phyloP scores from a whole-genome alignment of 2,329 filamentous ascomycete species.

The Chaetomium sp. region DNA sequence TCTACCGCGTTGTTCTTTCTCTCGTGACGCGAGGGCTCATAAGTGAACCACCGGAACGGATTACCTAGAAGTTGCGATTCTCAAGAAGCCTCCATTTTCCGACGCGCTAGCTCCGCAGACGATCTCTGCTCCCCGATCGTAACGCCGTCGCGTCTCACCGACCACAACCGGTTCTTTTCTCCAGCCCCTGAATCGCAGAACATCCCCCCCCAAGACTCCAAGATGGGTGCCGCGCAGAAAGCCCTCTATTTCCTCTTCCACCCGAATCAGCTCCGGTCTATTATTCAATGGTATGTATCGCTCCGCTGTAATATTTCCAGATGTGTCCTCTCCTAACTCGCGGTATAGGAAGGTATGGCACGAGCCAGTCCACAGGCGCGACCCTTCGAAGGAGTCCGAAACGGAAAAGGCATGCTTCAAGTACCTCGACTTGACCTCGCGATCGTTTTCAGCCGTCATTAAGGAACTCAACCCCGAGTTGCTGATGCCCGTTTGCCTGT shows the following conservation, averaged over 20 bases:
- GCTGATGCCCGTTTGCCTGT: conserved; percentile 78
- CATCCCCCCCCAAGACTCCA: conserved; percentile 23
- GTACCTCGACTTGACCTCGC: conserved; percentile 79
- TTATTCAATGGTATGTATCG: conserved; percentile 73
- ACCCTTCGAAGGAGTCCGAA: conserved; percentile 65
- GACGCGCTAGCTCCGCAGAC: too few species aligned
- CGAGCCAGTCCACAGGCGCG: conserved; percentile 80
- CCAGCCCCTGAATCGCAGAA: neutral
- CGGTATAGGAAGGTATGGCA: conserved; percentile 84
- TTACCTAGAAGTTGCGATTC: too few species aligned
- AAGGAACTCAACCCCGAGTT: conserved; percentile 93
- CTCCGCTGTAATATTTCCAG: neutral
- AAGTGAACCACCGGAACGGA: neutral
- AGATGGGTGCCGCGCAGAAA: conserved; percentile 48
- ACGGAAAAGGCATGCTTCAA: conserved; percentile 78
- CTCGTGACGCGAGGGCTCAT: neutral
- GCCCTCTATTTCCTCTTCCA: conserved; percentile 68
- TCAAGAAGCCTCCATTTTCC: too few species aligned
- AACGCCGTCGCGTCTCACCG: too few species aligned
- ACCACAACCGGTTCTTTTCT: neutral
- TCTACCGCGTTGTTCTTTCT: neutral
- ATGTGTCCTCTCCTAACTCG: conserved; percentile 20
- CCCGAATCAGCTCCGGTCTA: conserved; percentile 69
- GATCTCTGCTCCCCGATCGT: too few species aligned
- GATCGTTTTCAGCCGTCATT: conserved; percentile 89